Evolutionary conservation across 2,329 filamentous ascomycete species (phyloP).

Genomic region (Penicillium crustosum): DNA sequence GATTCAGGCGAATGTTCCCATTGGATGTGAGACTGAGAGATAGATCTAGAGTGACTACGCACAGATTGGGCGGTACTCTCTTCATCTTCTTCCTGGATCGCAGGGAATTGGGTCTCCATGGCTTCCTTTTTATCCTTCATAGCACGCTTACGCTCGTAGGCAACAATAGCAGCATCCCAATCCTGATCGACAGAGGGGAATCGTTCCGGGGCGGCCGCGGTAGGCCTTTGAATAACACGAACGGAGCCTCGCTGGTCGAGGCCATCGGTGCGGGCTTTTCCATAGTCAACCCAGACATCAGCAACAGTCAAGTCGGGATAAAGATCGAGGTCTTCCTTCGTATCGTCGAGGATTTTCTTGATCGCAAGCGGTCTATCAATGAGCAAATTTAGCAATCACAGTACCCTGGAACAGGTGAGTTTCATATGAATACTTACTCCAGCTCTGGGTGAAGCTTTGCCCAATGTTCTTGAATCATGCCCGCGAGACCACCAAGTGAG

Average conservation of each 20-base stretch:
- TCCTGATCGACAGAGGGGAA: constrained; percentile 40
- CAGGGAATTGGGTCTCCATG: constrained; percentile 5
- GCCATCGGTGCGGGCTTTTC: constrained; percentile 35
- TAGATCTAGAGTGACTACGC: not conserved
- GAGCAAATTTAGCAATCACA: constrained; percentile 3
- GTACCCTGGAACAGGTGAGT: no score
- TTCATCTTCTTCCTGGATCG: constrained; percentile 15
- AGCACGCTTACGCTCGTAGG: constrained; percentile 20
- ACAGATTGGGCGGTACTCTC: not conserved
- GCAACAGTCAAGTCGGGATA: constrained; percentile 36
- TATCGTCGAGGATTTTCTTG: constrained; percentile 40
- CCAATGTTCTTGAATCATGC: constrained; percentile 38
- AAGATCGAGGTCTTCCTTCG: constrained; percentile 34
- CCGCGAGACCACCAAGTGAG: constrained; percentile 31
- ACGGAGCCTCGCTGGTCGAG: constrained; percentile 38
- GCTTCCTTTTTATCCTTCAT: constrained; percentile 16
- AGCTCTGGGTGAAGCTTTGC: constrained; percentile 31
- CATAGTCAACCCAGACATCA: constrained; percentile 41
- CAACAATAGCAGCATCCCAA: constrained; percentile 30
- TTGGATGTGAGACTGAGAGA: not conserved
- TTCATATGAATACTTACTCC: constrained; percentile 29
- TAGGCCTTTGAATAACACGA: constrained; percentile 37
- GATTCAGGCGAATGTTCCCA: not conserved
- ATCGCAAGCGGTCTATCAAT: constrained; percentile 36
- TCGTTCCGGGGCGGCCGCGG: constrained; percentile 24